Evolutionary conservation across 176 grass and related monocot genomes (phyloP), one percentile per base, ranked within the genome.

Genomic region (Coix lacrymajobi): DNA sequence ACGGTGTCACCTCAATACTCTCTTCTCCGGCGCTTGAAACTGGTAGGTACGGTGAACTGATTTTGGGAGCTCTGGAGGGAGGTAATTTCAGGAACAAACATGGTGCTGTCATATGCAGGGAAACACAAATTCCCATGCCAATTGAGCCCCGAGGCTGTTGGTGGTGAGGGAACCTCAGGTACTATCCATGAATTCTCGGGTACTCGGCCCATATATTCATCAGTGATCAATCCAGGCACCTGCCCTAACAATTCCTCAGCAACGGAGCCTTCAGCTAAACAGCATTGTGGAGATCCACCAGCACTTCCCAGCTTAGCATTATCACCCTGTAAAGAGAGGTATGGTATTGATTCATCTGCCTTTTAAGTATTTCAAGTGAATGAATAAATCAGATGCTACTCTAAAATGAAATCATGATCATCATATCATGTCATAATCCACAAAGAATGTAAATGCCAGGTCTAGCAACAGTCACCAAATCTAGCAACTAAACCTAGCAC

Each of bases 91-190:
- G 92, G 89, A 9, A 94, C 92, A 29, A 88, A 92, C 66, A 84
- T 87, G 31, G 89, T 56, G 20, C 68, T 77, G 58, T 89, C 85
- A 9, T 86, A 87, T 15, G 66, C 73, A 82, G 87, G 78, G 25
- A 83, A 87, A 65, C 32, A 41, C 32, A 89, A 81, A 72, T 77
- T 89, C 43, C 64, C 85, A 38, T 94, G 87, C 92, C 89, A 94
- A 77, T 84, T 66, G 44, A 94, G 87, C 11, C 82, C 87, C 0
- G 89, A 94, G 52, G 92, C 92, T 73, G 92, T 94, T 37, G 89
- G 92, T n/a, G 92, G 92, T 0, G 87, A 90, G 26, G 92, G 87
- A 68, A 94, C 83, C 74, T 92, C 84, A 0, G 89, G 89, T 19
- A 94, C 92, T 20, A 19, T 39, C 89, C 87, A 94, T 62, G 86